Conservation (phyloP, 331 rosid species). For the Malus hybrid region DNA sequence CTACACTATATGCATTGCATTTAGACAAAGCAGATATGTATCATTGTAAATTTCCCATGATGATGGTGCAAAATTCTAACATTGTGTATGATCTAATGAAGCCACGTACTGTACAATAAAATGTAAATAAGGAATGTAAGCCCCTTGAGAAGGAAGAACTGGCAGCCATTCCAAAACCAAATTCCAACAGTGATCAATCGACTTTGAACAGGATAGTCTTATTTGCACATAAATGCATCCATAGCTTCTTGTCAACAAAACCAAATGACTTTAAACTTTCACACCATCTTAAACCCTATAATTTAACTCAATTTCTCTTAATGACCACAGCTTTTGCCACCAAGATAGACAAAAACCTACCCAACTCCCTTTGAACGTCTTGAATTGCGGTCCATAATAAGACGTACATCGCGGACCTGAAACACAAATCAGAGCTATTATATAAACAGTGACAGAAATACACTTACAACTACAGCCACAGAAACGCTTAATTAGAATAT, state of each 20-base stretch:
- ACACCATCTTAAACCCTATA: not conserved
- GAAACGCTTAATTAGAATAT: not conserved
- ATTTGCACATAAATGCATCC: not conserved
- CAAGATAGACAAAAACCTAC: slow-evolving; percentile 35
- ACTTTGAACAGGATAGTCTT: not conserved
- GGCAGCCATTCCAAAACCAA: not conserved
- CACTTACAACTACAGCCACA: not conserved
- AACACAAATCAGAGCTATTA: not conserved
- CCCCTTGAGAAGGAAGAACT: not conserved
- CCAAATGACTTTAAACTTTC: not conserved
- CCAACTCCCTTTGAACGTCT: slow-evolving; percentile 99
- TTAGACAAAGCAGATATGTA: not conserved
- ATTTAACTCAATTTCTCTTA: not conserved
- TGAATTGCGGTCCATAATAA: slow-evolving; percentile 95
- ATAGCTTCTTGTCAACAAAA: not conserved
- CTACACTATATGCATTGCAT: not conserved
- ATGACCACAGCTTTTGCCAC: not conserved
- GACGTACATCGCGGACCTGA: slow-evolving; percentile 96
- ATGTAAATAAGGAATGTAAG: not conserved
- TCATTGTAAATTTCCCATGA: not conserved
- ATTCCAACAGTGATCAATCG: not conserved
- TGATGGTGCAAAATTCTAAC: not conserved
- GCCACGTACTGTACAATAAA: not conserved
- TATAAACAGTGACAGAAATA: not conserved
- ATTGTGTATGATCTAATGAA: not conserved